Base-by-base conservation (phyloP, 208 protist genomes). In the Leishmania amazonensis region DNA sequence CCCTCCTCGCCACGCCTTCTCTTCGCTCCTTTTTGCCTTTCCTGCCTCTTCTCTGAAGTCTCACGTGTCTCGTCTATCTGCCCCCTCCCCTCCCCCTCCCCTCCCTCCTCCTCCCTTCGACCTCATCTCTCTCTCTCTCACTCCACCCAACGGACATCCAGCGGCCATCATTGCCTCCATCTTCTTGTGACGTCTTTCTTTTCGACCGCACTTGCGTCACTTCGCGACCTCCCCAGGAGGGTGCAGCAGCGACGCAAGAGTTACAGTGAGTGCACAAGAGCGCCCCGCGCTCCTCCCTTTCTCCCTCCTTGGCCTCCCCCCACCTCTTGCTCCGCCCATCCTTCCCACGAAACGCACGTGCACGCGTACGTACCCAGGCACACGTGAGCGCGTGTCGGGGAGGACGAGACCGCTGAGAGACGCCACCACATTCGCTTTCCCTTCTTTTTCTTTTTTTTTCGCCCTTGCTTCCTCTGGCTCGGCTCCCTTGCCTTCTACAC, bases 361-460 rank as follows among this genome's bases (percentile, higher is more conserved):
- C 64, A 70, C 35, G 17, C 64, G 28, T 19, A 42, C n/a, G 15
- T 35, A 67, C 64, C 11, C 64, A 21, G 15, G 17, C 64, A 83
- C 38, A 83, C 40, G 67, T 15, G 49, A 7, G 72, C 19, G 35
- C 60, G 62, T 60, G 54, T 45, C 49, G 21, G 42, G 70, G 21
- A 49, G 40, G 73, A n/a, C 49, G 74, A 35, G 53, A 57, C 13
- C 0, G 24, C 28, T 78, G 74, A 13, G 70, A n/a, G 45, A 35
- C 35, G 35, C 57, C 62, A 42, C 31, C 62, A 19, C 24, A 15
- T 15, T 28, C 15, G 13, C 60, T 67, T 19, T 24, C 21, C 1
- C 53, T 47, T 62, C 51, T n/a, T 35, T 45, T 19, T 13, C 68
- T 71, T 45, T 76, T 54, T 57, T 75, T 81, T 58, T 75, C 21